Conservation (phyloP, 352 stramenopile species). For the Globisporangium ultimum region DNA sequence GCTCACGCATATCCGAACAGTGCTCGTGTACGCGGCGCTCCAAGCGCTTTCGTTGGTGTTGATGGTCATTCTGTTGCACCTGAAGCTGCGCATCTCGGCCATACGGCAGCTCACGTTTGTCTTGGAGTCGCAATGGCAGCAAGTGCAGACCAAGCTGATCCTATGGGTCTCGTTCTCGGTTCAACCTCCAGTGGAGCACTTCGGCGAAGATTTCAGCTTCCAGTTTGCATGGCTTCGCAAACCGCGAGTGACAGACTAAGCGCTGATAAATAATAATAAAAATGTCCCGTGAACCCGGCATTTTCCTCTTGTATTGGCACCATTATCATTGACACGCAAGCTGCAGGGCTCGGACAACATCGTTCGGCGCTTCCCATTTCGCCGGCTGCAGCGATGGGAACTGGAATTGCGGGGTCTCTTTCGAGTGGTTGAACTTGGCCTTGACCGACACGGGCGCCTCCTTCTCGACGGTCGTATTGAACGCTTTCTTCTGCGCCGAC, state of each 20-base stretch:
- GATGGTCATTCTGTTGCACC: neutral
- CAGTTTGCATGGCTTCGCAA: slow-evolving; percentile 5
- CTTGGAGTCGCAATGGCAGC: slow-evolving; percentile 6
- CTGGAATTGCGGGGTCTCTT: slow-evolving; percentile 50
- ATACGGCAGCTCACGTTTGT: slow-evolving; percentile 1
- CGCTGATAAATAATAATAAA: too few relatives aligned
- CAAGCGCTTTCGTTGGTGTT: neutral
- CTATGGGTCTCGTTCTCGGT: slow-evolving; percentile 4
- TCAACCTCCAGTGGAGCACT: neutral
- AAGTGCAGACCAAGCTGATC: slow-evolving; percentile 7
- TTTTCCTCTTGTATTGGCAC: too few relatives aligned
- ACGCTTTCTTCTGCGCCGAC: slow-evolving; percentile 22
- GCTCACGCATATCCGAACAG: neutral
- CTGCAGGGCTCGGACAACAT: slow-evolving; percentile 45
- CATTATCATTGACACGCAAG: slow-evolving; percentile 31
- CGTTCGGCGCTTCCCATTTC: slow-evolving; percentile 50
- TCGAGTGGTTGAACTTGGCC: slow-evolving; percentile 37
- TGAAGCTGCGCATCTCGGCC: neutral
- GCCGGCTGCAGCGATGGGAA: slow-evolving; percentile 49
- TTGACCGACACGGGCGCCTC: slow-evolving; percentile 31
- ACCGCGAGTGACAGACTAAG: too few relatives aligned
- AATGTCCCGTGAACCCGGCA: too few relatives aligned
- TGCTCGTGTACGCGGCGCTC: neutral
- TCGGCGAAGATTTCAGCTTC: slow-evolving; percentile 4
- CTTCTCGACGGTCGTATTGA: slow-evolving; percentile 17